Evolutionary conservation across 108 stramenopile species (phyloP), one percentile per base, ranked within the genome.

Genomic region (Schizochytrium sp.): DNA sequence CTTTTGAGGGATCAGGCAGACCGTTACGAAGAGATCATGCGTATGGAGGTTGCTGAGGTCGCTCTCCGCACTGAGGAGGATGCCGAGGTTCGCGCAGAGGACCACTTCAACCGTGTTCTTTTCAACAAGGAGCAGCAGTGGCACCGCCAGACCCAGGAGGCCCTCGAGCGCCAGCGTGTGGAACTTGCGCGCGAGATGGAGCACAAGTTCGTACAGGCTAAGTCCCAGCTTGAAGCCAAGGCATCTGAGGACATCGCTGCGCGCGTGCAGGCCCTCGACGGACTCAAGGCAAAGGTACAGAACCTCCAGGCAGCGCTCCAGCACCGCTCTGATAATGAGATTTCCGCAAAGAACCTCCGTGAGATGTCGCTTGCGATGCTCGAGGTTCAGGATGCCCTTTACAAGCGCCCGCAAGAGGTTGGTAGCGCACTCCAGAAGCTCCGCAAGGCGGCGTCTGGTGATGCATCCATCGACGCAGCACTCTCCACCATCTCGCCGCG

Each of bases 221-320:
- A 83, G 76, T n/a, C 76, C 76, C 50, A 49, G 50, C 47, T 83
- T 53, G 76, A 83, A 53, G n/a, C 47, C 76, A 83, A 83, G 76
- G 76, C 76, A n/a, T 49, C 50, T 10, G 76, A 83, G 76, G 76
- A 83, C 50, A 83, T 83, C 28, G 50, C 47, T 38, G 10, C 76
- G 13, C 76, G 76, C 76, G 47, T 83, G 28, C 19, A 83, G 76
- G 76, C 76, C 8, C 76, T 83, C 76, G 47, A 38, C 76, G 50
- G n/a, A 5, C 76, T 83, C 76, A 83, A 83, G 76, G 76, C 49
- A 47, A 83, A 83, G 76, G 76, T 83, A 47, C 19, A 55, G 10
- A 49, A 40, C 50, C 76, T 83, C 10, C 50, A 83, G 76, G 49
- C 76, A 13, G 76, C 76, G 47, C 28, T 83, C 10, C 50, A 49